These are phyloP conservation scores for Ustanciosporium gigantosporum DNA, from an alignment of 1,284 basidiomycete species.

Conservation along the genomic window DNA sequence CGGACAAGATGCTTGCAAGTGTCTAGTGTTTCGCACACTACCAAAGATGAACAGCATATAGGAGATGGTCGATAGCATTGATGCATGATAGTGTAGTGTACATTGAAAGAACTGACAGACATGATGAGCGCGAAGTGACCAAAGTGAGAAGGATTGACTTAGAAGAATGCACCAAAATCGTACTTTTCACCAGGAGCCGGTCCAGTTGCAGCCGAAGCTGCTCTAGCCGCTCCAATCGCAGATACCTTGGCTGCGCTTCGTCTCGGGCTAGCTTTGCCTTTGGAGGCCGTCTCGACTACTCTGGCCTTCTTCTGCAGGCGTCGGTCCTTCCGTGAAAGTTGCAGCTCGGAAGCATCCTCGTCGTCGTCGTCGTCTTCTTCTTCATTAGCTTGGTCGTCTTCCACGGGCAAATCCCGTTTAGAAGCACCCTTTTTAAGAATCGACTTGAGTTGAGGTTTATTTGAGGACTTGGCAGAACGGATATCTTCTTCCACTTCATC, in stretches of 20 bases:
- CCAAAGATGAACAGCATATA: too few relatives aligned
- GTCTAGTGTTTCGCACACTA: too few relatives aligned
- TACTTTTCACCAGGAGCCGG: conserved; percentile 51
- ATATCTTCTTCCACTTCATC: conserved; percentile 5
- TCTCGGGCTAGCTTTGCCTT: conserved; percentile 6
- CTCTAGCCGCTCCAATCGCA: conserved; percentile 15
- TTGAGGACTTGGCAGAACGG: conserved; percentile 2
- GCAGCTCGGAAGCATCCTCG: conserved; percentile 9
- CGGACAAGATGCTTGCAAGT: too few relatives aligned
- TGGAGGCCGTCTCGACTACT: conserved; percentile 19
- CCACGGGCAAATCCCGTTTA: conserved; percentile 11
- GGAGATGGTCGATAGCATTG: too few relatives aligned
- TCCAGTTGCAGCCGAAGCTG: conserved; percentile 22
- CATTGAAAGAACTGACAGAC: too few relatives aligned
- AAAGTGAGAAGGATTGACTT: too few relatives aligned
- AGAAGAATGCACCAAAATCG: conserved; percentile 52
- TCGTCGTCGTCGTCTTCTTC: background rate
- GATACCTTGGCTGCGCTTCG: conserved; percentile 11
- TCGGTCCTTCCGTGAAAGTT: conserved; percentile 29
- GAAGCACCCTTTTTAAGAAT: conserved; percentile 33
- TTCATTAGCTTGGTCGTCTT: conserved; percentile 5
- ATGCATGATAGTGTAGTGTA: too few relatives aligned
- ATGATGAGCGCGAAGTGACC: too few relatives aligned
- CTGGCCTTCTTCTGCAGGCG: conserved; percentile 31
- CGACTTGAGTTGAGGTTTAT: conserved; percentile 31